Evolutionary conservation across 1,284 basidiomycete genomes (phyloP).

Genomic region (Rhodotorula sp.): DNA sequence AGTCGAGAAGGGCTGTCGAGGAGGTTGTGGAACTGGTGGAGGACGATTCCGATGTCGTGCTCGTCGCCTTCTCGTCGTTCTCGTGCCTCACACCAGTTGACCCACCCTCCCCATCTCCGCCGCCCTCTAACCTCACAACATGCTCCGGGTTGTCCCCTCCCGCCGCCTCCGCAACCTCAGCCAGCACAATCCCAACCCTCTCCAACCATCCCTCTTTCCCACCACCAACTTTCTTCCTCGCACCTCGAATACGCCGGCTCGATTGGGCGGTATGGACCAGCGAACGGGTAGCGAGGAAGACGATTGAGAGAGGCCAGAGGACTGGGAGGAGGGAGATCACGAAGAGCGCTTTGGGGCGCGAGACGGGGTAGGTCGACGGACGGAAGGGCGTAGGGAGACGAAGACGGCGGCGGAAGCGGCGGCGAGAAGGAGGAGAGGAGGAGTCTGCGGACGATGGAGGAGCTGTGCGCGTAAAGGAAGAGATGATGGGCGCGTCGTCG

Average conservation of each 20-base stretch:
- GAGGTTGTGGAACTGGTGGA: not conserved
- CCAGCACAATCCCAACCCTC: conserved; percentile 23
- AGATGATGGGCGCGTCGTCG: not conserved
- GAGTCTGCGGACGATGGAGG: not conserved
- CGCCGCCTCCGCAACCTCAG: conserved; percentile 22
- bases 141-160: conserved; percentile 29
- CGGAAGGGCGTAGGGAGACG: conserved; percentile 2
- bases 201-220: conserved; percentile 26
- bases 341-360: conserved; percentile 16
- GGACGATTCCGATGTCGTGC: not conserved
- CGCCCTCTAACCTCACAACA: conserved; percentile 4
- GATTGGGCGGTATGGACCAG: conserved; percentile 16
- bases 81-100: not conserved
- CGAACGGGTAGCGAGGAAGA: conserved; percentile 25
- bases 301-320: conserved; percentile 14
- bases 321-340: conserved; percentile 23
- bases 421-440: not conserved
- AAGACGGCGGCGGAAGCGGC: not conserved
- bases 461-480: no score
- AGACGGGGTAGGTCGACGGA: conserved; percentile 32
- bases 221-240: conserved; percentile 6
- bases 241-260: conserved; percentile 9
- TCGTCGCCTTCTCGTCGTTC: not conserved
- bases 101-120: not conserved
- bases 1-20: not conserved